These are phyloP conservation scores for Voacanga thouarsii DNA, from an alignment of 257 asterid species.

Conservation along the genomic window DNA sequence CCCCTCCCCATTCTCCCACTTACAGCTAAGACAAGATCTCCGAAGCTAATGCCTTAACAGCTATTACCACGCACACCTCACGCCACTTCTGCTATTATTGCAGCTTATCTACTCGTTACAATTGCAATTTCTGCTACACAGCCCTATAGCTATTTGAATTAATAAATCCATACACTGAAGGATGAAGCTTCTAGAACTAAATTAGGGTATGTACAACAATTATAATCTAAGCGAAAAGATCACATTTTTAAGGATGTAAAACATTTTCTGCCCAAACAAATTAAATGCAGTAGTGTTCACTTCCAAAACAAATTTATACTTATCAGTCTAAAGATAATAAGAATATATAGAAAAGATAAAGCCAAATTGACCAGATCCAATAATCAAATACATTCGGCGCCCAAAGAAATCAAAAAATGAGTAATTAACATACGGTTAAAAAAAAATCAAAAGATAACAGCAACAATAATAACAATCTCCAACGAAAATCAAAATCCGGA, in stretches of 20 bases:
- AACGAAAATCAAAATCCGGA: not conserved
- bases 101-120: not conserved
- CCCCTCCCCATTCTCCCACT: not conserved
- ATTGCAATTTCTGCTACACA: not conserved
- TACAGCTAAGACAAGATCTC: too few relatives aligned
- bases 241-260: not conserved
- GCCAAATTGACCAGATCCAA: conserved; percentile 11
- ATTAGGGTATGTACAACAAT: not conserved
- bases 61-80: not conserved
- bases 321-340: not conserved
- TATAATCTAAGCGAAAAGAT: not conserved
- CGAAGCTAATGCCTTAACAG: not conserved
- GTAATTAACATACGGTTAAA: not conserved
- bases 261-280: not conserved
- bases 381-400: not conserved
- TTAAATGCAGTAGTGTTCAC: not conserved
- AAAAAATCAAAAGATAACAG: not conserved
- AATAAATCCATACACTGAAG: not conserved
- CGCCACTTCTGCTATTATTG: not conserved
- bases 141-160: not conserved
- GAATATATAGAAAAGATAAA: not conserved
- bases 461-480: not conserved
- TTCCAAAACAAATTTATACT: not conserved
- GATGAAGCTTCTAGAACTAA: not conserved
- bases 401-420: not conserved